These are phyloP conservation scores for Boletus sp. DNA, from an alignment of 768 basidiomycete species.

Conservation along the genomic window DNA sequence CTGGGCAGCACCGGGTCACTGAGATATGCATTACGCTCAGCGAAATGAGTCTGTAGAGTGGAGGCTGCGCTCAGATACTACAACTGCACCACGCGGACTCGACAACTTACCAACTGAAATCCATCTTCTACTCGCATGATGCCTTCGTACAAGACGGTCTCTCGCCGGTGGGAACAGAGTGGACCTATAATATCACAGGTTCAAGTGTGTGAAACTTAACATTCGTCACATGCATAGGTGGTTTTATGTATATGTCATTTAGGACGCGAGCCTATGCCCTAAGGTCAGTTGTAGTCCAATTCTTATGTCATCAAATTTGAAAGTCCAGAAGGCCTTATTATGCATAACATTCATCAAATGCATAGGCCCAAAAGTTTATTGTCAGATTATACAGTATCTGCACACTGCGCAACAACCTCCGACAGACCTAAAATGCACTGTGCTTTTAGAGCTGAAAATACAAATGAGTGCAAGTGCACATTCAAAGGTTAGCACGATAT, in stretches of 20 bases:
- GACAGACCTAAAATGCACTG: background rate
- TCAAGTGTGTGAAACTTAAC: slow-evolving; percentile 1
- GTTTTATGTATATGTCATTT: too few species aligned
- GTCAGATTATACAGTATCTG: background rate
- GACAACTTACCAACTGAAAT: slow-evolving; percentile 52
- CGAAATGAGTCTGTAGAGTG: slow-evolving; percentile 44
- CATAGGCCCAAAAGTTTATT: too few species aligned
- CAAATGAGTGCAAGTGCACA: background rate
- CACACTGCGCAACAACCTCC: background rate
- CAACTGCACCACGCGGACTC: background rate
- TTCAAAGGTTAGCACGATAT: slow-evolving; percentile 9
- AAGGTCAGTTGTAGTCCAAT: too few species aligned
- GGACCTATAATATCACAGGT: background rate
- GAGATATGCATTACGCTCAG: slow-evolving; percentile 58
- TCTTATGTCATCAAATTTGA: too few species aligned
- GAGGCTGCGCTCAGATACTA: background rate
- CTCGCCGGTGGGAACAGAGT: background rate
- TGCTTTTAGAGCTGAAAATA: background rate
- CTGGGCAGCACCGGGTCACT: slow-evolving; percentile 61
- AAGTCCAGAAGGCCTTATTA: too few species aligned
- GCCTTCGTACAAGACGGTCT: background rate
- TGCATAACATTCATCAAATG: too few species aligned
- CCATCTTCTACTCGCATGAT: slow-evolving; percentile 65
- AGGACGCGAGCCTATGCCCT: too few species aligned
- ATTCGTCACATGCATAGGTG: too few species aligned